These are phyloP conservation scores for Phaeotremella fagi DNA, from an alignment of 768 basidiomycete genomes.

Conservation along the genomic window DNA sequence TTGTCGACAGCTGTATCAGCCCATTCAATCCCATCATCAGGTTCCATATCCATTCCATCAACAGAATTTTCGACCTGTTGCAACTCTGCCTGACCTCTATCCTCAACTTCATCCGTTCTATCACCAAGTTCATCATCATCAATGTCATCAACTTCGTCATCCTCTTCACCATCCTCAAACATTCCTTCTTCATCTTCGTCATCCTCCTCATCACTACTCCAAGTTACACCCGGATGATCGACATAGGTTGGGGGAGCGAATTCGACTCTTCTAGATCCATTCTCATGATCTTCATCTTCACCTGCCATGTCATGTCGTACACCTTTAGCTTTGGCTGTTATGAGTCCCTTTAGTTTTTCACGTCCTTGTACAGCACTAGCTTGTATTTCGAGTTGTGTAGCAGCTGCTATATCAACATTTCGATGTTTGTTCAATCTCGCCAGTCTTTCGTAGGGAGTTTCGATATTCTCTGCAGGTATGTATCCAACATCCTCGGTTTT, in stretches of 20 bases:
- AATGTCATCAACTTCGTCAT: slow-evolving; percentile 54
- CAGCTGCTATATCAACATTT: slow-evolving; percentile 66
- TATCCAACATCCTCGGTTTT: slow-evolving; percentile 99
- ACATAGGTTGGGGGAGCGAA: slow-evolving; percentile 61
- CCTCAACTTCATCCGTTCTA: slow-evolving; percentile 52
- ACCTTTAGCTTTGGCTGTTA: slow-evolving; percentile 28
- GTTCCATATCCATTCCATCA: slow-evolving; percentile 50
- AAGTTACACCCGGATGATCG: slow-evolving; percentile 49
- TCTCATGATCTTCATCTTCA: slow-evolving; percentile 12
- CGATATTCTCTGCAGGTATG: slow-evolving; percentile 98
- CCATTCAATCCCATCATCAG: slow-evolving; percentile 83
- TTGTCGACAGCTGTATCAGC: slow-evolving; percentile 61
- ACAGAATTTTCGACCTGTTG: slow-evolving; percentile 5
- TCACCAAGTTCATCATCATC: slow-evolving; percentile 50
- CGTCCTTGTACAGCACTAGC: slow-evolving; percentile 29
- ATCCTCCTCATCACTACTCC: slow-evolving; percentile 53
- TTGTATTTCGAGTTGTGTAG: slow-evolving; percentile 33
- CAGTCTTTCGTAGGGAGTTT: slow-evolving; percentile 93
- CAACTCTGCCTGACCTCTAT: slow-evolving; percentile 16
- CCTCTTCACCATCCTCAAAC: slow-evolving; percentile 54
- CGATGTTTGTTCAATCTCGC: slow-evolving; percentile 94
- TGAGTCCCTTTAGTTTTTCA: slow-evolving; percentile 21
- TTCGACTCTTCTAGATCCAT: slow-evolving; percentile 56
- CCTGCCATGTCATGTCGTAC: slow-evolving; percentile 15
- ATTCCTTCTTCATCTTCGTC: slow-evolving; percentile 65